Base-by-base conservation (phyloP, 2,329 filamentous ascomycete genomes). In the Plenodomus lindquistii region DNA sequence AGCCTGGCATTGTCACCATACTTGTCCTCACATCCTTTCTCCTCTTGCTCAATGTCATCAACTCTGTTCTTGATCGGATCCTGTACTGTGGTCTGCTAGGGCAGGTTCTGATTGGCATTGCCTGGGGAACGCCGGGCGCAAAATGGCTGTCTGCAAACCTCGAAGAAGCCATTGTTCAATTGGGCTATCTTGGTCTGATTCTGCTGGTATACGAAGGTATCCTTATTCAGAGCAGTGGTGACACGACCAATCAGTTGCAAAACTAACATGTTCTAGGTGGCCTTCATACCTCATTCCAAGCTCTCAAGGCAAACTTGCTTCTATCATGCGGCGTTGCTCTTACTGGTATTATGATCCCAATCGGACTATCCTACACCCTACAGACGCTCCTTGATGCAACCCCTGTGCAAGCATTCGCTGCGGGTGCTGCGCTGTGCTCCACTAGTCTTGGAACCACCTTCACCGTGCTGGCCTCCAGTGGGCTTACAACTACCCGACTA, bases 371-470 rank as follows among this genome's bases (percentile, higher is more conserved):
- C 0, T 91, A 88, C 55, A 62, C 80, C 1, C 75, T 89, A 0
- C 73, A 71, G 11, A 66, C 71, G 0, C 65, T 88, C 2, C 69
- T 79, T 1, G 65, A 74, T 15, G 80, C 83, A 0, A 79, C 77
- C 0, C 70, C 75, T 0, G 59, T 88, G 0, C 85, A 91, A 62
- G 81, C 82, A 0, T 93, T 92, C 61, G 82, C 87, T 1, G 84
- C 87, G 0, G 88, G 88, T 8, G 87, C 88, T 2, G 84, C 88
- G 0, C 74, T 92, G 0, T 89, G 85, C 59, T 87, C 87, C 1
- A 93, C 88, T 1, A 88, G 85, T 46, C 75, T 92, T 0, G 88
- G 88, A 4, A 92, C 88, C 0, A 87, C 84, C 0, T 86, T 87
- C 55, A 81, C 83, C 0, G 79, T 87, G 3, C 71, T 87, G 0